These are phyloP conservation scores for Cicer bijugum DNA, from an alignment of 306 rosid genomes.

Conservation along the genomic window DNA sequence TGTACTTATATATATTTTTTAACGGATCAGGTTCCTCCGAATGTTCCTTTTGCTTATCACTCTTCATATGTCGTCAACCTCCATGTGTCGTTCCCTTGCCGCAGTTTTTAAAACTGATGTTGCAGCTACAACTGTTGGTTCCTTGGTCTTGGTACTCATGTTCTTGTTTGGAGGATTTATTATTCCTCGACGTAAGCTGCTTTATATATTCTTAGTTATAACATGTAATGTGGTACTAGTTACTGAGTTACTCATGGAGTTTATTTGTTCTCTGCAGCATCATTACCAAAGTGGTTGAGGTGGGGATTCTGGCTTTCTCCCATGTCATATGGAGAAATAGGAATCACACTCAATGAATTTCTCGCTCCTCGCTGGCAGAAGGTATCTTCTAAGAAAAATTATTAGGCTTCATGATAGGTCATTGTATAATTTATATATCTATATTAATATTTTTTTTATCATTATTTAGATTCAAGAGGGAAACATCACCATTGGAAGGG, in stretches of 20 bases:
- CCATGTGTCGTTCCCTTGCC: conserved; percentile 63
- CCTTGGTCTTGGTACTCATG: conserved; percentile 51
- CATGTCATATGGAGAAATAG: conserved; percentile 65
- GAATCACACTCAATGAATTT: conserved; percentile 62
- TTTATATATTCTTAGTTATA: conserved; percentile 1
- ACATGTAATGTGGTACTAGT: conserved; percentile 6
- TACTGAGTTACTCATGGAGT: conserved; percentile 33
- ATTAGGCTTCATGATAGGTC: conserved; percentile 18
- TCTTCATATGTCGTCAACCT: conserved; percentile 62
- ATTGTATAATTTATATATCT: conserved; percentile 8
- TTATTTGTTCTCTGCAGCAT: conserved; percentile 57
- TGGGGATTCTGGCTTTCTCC: conserved; percentile 75
- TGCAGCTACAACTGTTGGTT: conserved; percentile 58
- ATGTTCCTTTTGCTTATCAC: conserved; percentile 57
- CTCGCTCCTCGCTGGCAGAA: conserved; percentile 69
- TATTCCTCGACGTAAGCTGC: conserved; percentile 58
- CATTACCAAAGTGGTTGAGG: conserved; percentile 62
- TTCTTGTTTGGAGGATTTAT: conserved; percentile 71
- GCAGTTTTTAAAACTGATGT: conserved; percentile 59
- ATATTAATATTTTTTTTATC: background rate
- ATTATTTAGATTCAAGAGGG: conserved; percentile 51
- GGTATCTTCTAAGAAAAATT: conserved; percentile 46
- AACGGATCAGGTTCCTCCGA: conserved; percentile 56
- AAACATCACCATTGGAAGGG: conserved; percentile 51
- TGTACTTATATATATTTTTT: conserved; percentile 37